These are phyloP conservation scores for Phytophthora pistaciae DNA, from an alignment of 352 stramenopile genomes.

Conservation along the genomic window DNA sequence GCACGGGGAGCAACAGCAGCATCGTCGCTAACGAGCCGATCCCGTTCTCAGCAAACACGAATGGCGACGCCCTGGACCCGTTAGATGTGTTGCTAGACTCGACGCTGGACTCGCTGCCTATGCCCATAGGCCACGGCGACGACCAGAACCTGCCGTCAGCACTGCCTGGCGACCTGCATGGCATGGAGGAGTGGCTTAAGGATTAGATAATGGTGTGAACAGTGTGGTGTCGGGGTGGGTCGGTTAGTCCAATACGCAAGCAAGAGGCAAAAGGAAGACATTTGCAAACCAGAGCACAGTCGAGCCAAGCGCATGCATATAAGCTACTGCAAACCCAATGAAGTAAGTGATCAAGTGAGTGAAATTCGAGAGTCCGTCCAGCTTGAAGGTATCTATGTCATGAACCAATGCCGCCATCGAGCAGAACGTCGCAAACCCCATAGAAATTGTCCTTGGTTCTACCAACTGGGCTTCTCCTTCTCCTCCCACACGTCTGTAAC, in stretches of 20 bases:
- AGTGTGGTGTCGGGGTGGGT: constrained; percentile 8
- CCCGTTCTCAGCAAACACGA: constrained; percentile 43
- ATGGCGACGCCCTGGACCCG: constrained; percentile 51
- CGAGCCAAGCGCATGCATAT: constrained; percentile 14
- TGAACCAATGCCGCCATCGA: too few species aligned
- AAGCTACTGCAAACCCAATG: constrained; percentile 15
- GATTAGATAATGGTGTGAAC: constrained; percentile 56
- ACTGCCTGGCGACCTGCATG: constrained; percentile 74
- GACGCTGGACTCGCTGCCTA: constrained; percentile 62
- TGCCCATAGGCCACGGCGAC: constrained; percentile 74
- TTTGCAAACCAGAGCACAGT: constrained; percentile 4
- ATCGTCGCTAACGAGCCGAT: constrained; percentile 45
- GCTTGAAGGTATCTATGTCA: constrained; percentile 1
- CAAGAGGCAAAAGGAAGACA: constrained; percentile 15
- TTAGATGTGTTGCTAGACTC: constrained; percentile 66
- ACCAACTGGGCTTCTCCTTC: constrained; percentile 82
- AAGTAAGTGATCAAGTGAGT: constrained; percentile 29
- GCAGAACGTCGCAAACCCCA: not conserved
- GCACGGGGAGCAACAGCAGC: constrained; percentile 14
- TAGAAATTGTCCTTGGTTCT: constrained; percentile 12
- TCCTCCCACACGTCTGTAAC: constrained; percentile 67
- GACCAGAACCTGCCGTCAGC: constrained; percentile 52
- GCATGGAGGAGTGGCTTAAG: constrained; percentile 85
- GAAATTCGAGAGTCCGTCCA: constrained; percentile 22
- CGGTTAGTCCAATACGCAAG: constrained; percentile 24